These are phyloP conservation scores for Salix suchowensis DNA, from an alignment of 345 rosid species.

Conservation along the genomic window DNA sequence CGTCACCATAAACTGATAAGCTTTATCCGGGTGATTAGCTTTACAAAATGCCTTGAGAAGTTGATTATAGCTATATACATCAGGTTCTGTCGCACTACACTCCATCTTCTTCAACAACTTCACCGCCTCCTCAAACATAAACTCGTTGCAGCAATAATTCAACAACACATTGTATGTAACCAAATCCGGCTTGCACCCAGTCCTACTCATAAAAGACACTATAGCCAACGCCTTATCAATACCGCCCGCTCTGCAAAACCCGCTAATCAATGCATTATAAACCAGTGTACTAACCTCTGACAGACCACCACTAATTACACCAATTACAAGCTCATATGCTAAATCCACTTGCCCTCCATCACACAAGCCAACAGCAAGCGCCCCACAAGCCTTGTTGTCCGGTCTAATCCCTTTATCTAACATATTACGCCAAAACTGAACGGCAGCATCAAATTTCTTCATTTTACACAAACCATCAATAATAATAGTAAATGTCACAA, in stretches of 20 bases:
- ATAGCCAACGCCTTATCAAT: constrained; percentile 72
- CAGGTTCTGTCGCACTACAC: constrained; percentile 66
- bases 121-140: constrained; percentile 59
- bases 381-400: constrained; percentile 55
- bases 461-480: constrained; percentile 63
- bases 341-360: constrained; percentile 68
- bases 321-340: constrained; percentile 79
- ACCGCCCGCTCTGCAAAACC: constrained; percentile 70
- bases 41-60: constrained; percentile 75
- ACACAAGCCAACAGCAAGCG: constrained; percentile 67
- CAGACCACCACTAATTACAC: constrained; percentile 50
- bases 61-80: constrained; percentile 78
- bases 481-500: constrained; percentile 73
- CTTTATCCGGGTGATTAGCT: constrained; percentile 45
- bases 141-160: constrained; percentile 61
- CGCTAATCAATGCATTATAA: constrained; percentile 72
- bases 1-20: constrained; percentile 48
- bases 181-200: constrained; percentile 65
- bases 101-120: constrained; percentile 61
- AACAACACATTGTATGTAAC: constrained; percentile 75
- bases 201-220: constrained; percentile 64
- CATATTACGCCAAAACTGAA: constrained; percentile 68
- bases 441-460: constrained; percentile 46
- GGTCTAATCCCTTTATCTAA: constrained; percentile 51
- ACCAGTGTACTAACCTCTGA: constrained; percentile 53